phyloP scores from a whole-genome alignment of 306 rosid species.

The Fragaria ananassa region DNA sequence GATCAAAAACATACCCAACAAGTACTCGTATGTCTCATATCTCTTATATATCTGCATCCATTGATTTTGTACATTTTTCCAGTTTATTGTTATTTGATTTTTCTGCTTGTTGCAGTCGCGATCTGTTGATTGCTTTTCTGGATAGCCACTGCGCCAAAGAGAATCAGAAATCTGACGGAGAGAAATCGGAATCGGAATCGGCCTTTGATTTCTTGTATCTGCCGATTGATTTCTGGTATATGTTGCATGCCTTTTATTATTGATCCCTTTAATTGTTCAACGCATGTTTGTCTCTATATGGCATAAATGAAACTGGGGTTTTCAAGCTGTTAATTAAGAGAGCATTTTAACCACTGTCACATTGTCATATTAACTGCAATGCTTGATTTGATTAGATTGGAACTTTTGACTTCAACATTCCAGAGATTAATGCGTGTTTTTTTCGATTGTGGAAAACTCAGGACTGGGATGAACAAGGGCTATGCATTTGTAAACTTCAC shows the following conservation, averaged over 20 bases:
- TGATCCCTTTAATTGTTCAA: not conserved
- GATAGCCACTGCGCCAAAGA: constrained; percentile 39
- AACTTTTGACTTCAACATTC: not conserved
- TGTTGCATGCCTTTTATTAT: not conserved
- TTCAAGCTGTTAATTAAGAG: not conserved
- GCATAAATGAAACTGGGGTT: not conserved
- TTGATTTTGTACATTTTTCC: not conserved
- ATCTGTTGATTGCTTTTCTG: constrained; percentile 35
- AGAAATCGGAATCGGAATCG: not conserved
- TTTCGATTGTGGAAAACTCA: constrained; percentile 15
- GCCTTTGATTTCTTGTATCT: constrained; percentile 58
- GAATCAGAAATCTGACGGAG: constrained; percentile 13
- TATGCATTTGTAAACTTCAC: constrained; percentile 78
- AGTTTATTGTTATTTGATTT: not conserved
- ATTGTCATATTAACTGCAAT: not conserved
- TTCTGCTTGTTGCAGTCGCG: constrained; percentile 29
- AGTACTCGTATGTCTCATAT: constrained; percentile 43
- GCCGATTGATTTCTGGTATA: constrained; percentile 52
- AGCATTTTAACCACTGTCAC: not conserved
- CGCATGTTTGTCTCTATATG: not conserved
- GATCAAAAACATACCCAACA: constrained; percentile 57
- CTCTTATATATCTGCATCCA: no score
- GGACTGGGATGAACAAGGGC: constrained; percentile 51
- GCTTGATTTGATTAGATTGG: not conserved
- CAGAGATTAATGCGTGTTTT: not conserved